Base-by-base conservation (phyloP, 2,329 filamentous ascomycete species). In the Penicillium sp. region DNA sequence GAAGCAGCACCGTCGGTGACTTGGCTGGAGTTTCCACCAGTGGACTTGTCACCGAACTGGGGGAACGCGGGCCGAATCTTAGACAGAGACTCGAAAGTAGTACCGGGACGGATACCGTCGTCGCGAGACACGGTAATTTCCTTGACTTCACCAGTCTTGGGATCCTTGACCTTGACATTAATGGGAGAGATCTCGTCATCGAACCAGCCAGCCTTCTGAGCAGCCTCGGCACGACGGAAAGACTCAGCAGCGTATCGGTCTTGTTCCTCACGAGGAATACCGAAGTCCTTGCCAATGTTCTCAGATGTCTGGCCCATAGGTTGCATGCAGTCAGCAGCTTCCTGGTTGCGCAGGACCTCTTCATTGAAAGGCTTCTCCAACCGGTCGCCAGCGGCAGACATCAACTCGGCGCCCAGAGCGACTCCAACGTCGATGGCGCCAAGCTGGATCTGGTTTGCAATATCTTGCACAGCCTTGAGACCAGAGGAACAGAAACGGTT, bases 401-500 rank as follows among this genome's bases (percentile, higher is more conserved):
- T 99, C 70, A 83, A 83, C 79, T 99, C 94, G 48, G 90, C 92
- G 49, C 94, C 94, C 43, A 95, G 76, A 14, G 92, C 93, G 57
- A 99, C 79, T 65, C 94, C 94, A 60, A 96, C 75, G 55, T 96
- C 88, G 72, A 99, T 97, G 64, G 83, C 84, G 58, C 92, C 92
- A 47, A 80, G 78, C 54, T 81, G 74, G 74, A 99, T 97, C 72
- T 92, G 84, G 77, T 94, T 88, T 47, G 94, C 92, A 63, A 99
- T 95, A 70, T 97, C 92, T 75, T 96, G 92, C 5, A 92, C 90
- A 53, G 94, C 92, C 77, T 97, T 95, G 62, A 99, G 87, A 34
- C 94, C 94, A 0, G 92, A 97, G 36, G 91, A 95, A 83, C 94
- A 99, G 86, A 99, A 97, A 58, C 94, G 88, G 82, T 97, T 97